phyloP scores from a whole-genome alignment of 2,329 filamentous ascomycete genomes.

The Neonectria neomacrospora region DNA sequence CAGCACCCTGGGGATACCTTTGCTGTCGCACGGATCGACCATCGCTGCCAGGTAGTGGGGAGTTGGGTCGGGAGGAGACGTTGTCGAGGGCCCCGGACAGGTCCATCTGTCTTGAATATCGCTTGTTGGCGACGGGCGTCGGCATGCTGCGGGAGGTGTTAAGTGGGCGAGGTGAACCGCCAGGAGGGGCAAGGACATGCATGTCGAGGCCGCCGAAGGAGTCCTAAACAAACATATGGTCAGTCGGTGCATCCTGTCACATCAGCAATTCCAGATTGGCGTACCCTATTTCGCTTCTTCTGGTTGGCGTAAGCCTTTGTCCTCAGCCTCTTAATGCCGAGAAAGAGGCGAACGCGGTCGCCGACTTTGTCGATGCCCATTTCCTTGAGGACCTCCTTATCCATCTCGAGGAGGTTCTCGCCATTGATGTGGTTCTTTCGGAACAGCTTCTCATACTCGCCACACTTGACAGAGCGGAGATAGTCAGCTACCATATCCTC shows the following conservation, averaged over 20 bases:
- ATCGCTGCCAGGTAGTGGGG: conserved; percentile 68
- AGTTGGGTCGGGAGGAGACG: conserved; percentile 74
- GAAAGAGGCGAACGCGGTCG: conserved; percentile 90
- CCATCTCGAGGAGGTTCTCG: conserved; percentile 95
- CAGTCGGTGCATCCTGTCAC: conserved; percentile 16
- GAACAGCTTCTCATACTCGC: conserved; percentile 92
- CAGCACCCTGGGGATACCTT: conserved; percentile 67
- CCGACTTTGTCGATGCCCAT: conserved; percentile 99
- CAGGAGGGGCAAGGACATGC: conserved; percentile 57
- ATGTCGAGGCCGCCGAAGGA: conserved; percentile 84
- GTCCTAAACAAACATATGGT: conserved; percentile 64
- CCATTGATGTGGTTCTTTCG: conserved; percentile 96
- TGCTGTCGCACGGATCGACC: conserved; percentile 61
- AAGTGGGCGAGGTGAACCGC: conserved; percentile 64
- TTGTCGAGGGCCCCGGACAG: conserved; percentile 60
- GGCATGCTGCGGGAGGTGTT: conserved; percentile 63
- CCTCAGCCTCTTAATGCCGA: conserved; percentile 84
- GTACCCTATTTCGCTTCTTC: conserved; percentile 87
- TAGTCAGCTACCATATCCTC: conserved; percentile 93
- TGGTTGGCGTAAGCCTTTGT: conserved; percentile 80
- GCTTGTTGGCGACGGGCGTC: conserved; percentile 60
- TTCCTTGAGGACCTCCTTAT: conserved; percentile 95
- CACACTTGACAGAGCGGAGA: conserved; percentile 89
- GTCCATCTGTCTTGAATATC: conserved; percentile 73
- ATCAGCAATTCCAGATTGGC: conserved; percentile 41